A percentile compares a stretch with the other conserved stretches of the same genome.
Evolutionary conservation across 345 rosid species (phyloP).

Genomic region (Lepidium aucheri): DNA sequence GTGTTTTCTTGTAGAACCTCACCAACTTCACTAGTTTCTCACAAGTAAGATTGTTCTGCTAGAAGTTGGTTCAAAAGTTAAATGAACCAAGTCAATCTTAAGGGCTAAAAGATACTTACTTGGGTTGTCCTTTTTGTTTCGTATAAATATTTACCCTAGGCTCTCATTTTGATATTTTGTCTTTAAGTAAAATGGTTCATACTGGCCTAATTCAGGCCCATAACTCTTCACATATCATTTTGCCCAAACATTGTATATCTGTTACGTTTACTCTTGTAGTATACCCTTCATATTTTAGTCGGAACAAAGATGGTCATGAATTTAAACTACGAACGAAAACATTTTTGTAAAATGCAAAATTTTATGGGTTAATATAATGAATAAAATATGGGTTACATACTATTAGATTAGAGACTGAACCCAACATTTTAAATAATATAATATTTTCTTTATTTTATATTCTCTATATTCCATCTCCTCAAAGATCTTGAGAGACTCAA

Average conservation of each 20-base stretch:
- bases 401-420: slow-evolving; percentile 11
- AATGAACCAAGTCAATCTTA: not conserved
- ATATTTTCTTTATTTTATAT: not conserved
- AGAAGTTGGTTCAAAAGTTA: not conserved
- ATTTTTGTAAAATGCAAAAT: not conserved
- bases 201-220: not conserved
- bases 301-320: not conserved
- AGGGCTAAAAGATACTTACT: not conserved
- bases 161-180: not conserved
- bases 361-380: not conserved
- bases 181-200: not conserved
- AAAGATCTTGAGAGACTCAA: slow-evolving; percentile 6
- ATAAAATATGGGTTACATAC: not conserved
- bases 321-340: too few species aligned
- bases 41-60: too few species aligned
- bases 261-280: too few species aligned
- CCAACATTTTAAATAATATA: slow-evolving; percentile 1
- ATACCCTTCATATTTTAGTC: too few species aligned
- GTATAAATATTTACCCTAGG: too few species aligned
- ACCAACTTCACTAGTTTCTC: too few species aligned
- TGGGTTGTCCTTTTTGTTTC: not conserved
- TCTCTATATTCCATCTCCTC: not conserved
- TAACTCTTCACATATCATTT: not conserved
- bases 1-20: too few species aligned
- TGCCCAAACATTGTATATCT: not conserved